Evolutionary conservation across 176 grass and related monocot genomes (phyloP), one percentile per base, ranked within the genome.

Genomic region (Paspalum notatum): DNA sequence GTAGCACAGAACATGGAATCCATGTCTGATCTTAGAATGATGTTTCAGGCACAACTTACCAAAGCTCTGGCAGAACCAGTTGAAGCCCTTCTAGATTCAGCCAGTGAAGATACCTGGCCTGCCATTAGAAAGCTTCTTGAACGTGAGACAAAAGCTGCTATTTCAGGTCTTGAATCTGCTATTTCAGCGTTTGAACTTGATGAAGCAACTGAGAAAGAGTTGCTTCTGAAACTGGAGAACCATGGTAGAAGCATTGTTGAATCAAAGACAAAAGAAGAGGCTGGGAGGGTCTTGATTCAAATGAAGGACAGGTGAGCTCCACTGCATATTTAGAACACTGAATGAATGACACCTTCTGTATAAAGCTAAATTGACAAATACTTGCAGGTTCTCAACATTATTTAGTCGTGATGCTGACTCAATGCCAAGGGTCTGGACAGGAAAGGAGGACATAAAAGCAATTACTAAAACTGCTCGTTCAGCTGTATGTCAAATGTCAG

Each of bases 401-500:
- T 99, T 95, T 60, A 91, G 88, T 53, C 88, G 79, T 18, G 96
- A 95, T 85, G 79, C 84, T 77, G 96, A 99, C 72, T 98, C 90
- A 2, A 93, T 95, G 92, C 96, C 88, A 69, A 91, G 92, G 73
- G 79, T 95, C 57, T 95, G 92, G 92, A 95, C 92, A 41, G 92
- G 92, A 77, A 95, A 93, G 57, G 96, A 99, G 85, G 90, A 95
- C 74, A 95, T 95, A 45, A 95, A 88, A 88, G 78, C 92, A 41
- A 93, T 95, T 57, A 95, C 96, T 67, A 95, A 95, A 90, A 74
- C 86, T 68, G 92, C 96, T 75, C 88, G 96, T 43, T 91, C 92
- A 86, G 88, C 82, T 62, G 92, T 99, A 99, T 55, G 88, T 72
- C 62, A 57, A 56, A 56, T 56, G 53, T n/a, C 53, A 56, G 18